Base-by-base conservation (phyloP, 2,329 filamentous ascomycete genomes). In the Neopestalotiopsis sp. region DNA sequence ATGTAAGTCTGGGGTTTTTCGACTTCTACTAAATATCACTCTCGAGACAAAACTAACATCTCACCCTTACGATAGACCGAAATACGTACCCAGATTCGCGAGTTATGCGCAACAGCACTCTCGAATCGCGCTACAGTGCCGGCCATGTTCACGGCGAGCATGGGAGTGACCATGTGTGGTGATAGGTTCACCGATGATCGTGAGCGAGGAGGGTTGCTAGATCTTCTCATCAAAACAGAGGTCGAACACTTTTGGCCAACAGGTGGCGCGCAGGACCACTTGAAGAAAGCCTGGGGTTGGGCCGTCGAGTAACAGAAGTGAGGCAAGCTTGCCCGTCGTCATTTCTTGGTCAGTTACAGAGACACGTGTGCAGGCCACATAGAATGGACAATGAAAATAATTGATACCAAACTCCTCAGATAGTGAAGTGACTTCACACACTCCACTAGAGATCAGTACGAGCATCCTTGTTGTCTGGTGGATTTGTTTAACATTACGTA, bases 151-250 rank as follows among this genome's bases (percentile, higher is more conserved):
- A 66, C 64, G 1, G 64, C 64, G 1, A 66, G 64, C 52, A 66
- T 66, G 64, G 64, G 64, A 10, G 64, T 66, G 6, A 66, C 64
- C 4, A 66, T 66, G 64, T 66, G 64, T n/a, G 64, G 64, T 3
- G 64, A 66, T 0, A 14, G 42, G 1, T 66, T 66, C 12, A 58
- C 30, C 4, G 49, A 66, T 17, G 64, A 66, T 20, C 28, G 42
- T 3, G 64, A 66, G 32, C 42, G 64, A 6, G 34, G 64, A 12
- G 64, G 34, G 4, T 13, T 66, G 4, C 17, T 66, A 6, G 49
- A 66, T 38, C n/a, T 66, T n/a, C 52, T 66, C 4, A 32, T 66
- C 30, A 66, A 66, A 0, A 66, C 64, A 7, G 64, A 66, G 12
- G 17, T 45, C 13, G 30, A 38, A 7, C 64, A 66, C 24, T 66